Base-by-base conservation (phyloP, 148 eudicot genomes). In the Mesembryanthemum crystallinum region DNA sequence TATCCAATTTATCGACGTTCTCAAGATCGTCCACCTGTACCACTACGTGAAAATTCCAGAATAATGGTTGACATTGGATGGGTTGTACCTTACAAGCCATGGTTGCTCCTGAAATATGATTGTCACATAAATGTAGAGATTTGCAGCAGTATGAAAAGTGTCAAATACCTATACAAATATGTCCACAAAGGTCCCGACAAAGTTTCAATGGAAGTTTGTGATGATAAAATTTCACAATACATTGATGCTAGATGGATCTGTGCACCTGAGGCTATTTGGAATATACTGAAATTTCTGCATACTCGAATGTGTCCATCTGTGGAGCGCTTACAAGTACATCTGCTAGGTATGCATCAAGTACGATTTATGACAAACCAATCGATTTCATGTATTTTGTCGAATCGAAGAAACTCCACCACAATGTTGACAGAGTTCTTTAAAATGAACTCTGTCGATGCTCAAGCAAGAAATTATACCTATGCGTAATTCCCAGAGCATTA, bases 241-340 rank as follows among this genome's bases (percentile, higher is more conserved):
- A 20, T 67, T 24, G 71, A 67, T 67, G 30, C 30, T 0, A 47
- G 72, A 69, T 69, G 72, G 72, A 43, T 69, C 15, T 69, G 23
- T 69, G 57, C 72, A 45, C 72, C 58, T 64, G 68, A 69, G 20
- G 72, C 72, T 28, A 13, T 69, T 61, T 47, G 52, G 8, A 47
- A 47, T 13, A 47, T 47, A 47, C 18, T 47, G 14, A 47, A 7
- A 47, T 9, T 25, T 12, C 64, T 17, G 1, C 10, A 0, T 1
- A 61, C 18, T 23, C 18, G 33, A 61, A 61, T 61, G 64, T 61
- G 64, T 61, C 52, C 52, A 47, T 14, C 14, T 11, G 43, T 64
- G 45, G 68, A 64, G 21, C 4, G 7, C 37, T 64, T 64, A 32
- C 68, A 33, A 64, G 13, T 47, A 47, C 52, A 47, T 47, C 18